Percentiles rank a stretch among this genome's conserved stretches.
Evolutionary conservation across 192 early-diverging fungal genomes (phyloP).

Genomic region (Entomortierella lignicola): DNA sequence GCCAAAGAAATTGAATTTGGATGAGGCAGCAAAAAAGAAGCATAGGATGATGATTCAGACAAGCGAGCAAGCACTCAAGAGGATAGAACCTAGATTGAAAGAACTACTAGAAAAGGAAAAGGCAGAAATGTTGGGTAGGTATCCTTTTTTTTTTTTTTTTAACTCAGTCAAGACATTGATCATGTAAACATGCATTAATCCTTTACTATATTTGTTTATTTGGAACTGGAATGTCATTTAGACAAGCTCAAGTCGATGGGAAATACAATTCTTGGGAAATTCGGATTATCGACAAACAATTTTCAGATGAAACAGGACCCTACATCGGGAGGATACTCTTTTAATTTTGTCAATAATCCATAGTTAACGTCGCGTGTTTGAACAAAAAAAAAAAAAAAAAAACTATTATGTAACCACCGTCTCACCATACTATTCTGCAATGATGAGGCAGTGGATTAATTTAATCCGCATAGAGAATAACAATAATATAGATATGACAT

Average conservation of each 20-base stretch:
- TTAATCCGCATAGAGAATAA: too few species aligned
- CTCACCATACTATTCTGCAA: too few species aligned
- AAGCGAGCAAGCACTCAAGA: conserved; percentile 54
- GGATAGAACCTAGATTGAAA: conserved; percentile 62
- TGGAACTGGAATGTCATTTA: neutral
- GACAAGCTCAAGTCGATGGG: conserved; percentile 79
- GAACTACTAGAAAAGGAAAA: conserved; percentile 70
- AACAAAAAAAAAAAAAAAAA: too few species aligned
- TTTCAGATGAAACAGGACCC: conserved; percentile 76
- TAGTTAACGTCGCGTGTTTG: neutral
- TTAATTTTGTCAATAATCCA: conserved; percentile 73
- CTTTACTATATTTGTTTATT: too few species aligned
- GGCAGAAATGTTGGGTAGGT: conserved; percentile 71
- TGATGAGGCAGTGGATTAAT: too few species aligned
- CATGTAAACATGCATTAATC: too few species aligned
- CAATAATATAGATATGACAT: too few species aligned
- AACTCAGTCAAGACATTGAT: too few species aligned
- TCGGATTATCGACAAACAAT: conserved; percentile 78
- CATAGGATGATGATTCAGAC: conserved; percentile 46
- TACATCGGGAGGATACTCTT: conserved; percentile 62
- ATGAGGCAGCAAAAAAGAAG: conserved; percentile 53
- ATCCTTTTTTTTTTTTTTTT: neutral
- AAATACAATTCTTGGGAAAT: conserved; percentile 76
- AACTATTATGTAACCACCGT: neutral
- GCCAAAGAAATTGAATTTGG: conserved; percentile 24